Percentiles rank a stretch among this genome's conserved stretches.
These are phyloP conservation scores for Exophiala aquamarina DNA, from an alignment of 2,329 filamentous ascomycete species.

Conservation along the genomic window DNA sequence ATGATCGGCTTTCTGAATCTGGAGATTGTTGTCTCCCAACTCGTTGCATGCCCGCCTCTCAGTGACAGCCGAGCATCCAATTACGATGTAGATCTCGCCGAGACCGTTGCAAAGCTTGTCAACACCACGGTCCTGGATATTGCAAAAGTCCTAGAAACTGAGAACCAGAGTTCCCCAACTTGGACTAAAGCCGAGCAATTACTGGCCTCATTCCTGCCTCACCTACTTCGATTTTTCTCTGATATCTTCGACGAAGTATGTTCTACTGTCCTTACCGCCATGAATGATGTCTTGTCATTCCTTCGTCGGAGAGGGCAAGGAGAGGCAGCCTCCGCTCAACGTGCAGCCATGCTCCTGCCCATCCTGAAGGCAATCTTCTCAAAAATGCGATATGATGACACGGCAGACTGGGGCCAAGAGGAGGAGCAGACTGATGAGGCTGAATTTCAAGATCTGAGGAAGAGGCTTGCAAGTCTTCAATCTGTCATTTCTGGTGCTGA, in stretches of 20 bases:
- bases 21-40: constrained; percentile 77
- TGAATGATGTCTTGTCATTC: constrained; percentile 89
- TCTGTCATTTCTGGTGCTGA: constrained; percentile 90
- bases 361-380: constrained; percentile 88
- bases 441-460: constrained; percentile 92
- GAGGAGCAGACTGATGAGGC: constrained; percentile 95
- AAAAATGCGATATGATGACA: constrained; percentile 98
- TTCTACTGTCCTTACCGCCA: constrained; percentile 88
- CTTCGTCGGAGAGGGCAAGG: constrained; percentile 70
- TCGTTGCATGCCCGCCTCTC: constrained; percentile 79
- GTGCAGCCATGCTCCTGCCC: constrained; percentile 78
- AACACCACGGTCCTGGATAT: constrained; percentile 88
- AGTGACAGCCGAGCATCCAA: constrained; percentile 76
- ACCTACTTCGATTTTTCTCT: constrained; percentile 89
- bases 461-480: constrained; percentile 84
- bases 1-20: constrained; percentile 91
- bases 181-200: constrained; percentile 76
- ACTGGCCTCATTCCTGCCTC: constrained; percentile 79
- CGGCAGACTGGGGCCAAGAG: constrained; percentile 87
- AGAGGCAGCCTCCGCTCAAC: constrained; percentile 67
- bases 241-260: constrained; percentile 99
- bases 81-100: constrained; percentile 94
- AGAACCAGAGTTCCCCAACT: constrained; percentile 58
- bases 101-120: constrained; percentile 91
- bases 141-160: constrained; percentile 79